These are phyloP conservation scores for Penicillium capsulatum DNA, from an alignment of 2,329 filamentous ascomycete species.

Conservation along the genomic window DNA sequence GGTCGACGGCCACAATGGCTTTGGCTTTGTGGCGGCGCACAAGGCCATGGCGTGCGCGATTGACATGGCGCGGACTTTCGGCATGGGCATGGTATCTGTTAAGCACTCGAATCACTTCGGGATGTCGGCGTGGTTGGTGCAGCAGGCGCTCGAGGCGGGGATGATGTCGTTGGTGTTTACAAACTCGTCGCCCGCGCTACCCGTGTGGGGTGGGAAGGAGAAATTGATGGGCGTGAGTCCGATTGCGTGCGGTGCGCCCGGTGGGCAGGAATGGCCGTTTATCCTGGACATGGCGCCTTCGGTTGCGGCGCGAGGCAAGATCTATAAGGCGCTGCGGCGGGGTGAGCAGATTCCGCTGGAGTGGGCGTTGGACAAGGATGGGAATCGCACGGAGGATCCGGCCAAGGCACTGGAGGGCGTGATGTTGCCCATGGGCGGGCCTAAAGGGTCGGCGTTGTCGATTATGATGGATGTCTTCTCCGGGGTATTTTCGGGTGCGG, in stretches of 20 bases:
- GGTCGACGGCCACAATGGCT: constrained; percentile 65
- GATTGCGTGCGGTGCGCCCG: constrained; percentile 70
- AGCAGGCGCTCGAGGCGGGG: constrained; percentile 67
- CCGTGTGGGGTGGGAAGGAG: constrained; percentile 63
- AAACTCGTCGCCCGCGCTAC: constrained; percentile 67
- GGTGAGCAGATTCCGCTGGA: constrained; percentile 46
- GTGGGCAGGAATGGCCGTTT: constrained; percentile 55
- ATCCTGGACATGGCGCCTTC: constrained; percentile 47
- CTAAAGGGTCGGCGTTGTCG: constrained; percentile 71
- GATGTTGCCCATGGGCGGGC: constrained; percentile 82
- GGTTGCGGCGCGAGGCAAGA: constrained; percentile 44
- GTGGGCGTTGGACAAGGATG: constrained; percentile 72
- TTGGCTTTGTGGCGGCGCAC: constrained; percentile 69
- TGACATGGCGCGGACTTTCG: constrained; percentile 58
- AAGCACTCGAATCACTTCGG: constrained; percentile 79
- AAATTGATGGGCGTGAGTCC: constrained; percentile 72
- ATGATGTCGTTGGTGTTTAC: constrained; percentile 70
- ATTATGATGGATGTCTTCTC: constrained; percentile 92
- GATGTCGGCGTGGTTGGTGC: constrained; percentile 76
- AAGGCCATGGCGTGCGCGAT: constrained; percentile 64
- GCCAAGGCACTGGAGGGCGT: constrained; percentile 67
- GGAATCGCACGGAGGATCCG: constrained; percentile 67
- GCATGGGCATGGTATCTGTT: constrained; percentile 71
- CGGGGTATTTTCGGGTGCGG: constrained; percentile 68
- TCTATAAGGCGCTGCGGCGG: constrained; percentile 43